Evolutionary conservation across 116 monocot genomes (phyloP).

Genomic region (Iris pallida): DNA sequence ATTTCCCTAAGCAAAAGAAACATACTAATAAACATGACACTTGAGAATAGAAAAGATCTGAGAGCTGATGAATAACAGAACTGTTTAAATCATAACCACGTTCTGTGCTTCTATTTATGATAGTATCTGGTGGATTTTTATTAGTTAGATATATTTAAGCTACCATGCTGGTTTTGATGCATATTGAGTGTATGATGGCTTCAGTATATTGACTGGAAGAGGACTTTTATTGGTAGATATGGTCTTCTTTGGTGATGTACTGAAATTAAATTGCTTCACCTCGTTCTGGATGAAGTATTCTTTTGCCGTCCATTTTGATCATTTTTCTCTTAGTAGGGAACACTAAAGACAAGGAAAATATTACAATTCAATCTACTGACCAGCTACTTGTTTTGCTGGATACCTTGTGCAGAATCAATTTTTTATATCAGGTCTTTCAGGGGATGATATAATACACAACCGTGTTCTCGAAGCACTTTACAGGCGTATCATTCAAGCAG

Average conservation of each 20-base stretch:
- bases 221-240: not conserved
- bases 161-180: too few relatives aligned
- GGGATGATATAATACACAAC: slow-evolving; percentile 86
- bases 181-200: not conserved
- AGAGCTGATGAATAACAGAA: too few relatives aligned
- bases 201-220: not conserved
- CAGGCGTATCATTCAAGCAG: slow-evolving; percentile 76
- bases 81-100: too few relatives aligned
- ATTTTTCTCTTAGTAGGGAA: too few relatives aligned
- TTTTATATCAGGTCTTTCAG: slow-evolving; percentile 98
- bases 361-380: slow-evolving; percentile 6
- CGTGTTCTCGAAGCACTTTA: slow-evolving; percentile 89
- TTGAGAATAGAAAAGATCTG: too few relatives aligned
- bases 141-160: too few relatives aligned
- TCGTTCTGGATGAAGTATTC: not conserved
- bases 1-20: too few relatives aligned
- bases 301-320: too few relatives aligned
- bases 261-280: not conserved
- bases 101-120: too few relatives aligned
- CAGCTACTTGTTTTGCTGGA: slow-evolving; percentile 1
- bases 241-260: not conserved
- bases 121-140: too few relatives aligned
- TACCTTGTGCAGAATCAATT: slow-evolving; percentile 85
- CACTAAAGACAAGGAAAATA: too few relatives aligned
- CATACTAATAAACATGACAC: too few relatives aligned